Conservation (phyloP, 441 rosid species). For the Gossypium schwendimanii region DNA sequence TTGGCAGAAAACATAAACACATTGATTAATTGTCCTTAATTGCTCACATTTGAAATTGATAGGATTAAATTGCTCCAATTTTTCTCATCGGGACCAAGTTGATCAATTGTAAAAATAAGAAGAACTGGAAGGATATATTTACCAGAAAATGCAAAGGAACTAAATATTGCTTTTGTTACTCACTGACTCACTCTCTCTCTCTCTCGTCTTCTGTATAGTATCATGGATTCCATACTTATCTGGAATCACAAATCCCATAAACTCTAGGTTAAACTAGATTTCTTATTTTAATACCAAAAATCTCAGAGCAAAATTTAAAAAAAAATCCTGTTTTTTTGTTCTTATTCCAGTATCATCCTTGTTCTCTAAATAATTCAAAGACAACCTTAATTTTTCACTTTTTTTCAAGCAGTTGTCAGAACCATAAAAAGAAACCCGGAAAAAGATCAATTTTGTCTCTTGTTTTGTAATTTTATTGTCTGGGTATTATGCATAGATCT, state of each 20-base stretch:
- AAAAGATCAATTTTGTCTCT: not conserved
- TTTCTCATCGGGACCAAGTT: no score
- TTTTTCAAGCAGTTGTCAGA: not conserved
- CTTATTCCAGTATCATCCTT: not conserved
- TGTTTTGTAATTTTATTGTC: not conserved
- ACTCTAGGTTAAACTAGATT: conserved; percentile 38
- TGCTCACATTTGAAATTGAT: no score
- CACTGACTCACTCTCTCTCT: not conserved
- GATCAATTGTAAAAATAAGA: no score
- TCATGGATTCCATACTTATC: conserved; percentile 27
- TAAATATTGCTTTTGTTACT: no score
- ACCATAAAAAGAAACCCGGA: not conserved
- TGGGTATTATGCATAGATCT: conserved; percentile 63
- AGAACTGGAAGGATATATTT: no score
- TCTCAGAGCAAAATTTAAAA: not conserved
- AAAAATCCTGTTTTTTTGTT: no score
- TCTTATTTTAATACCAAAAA: not conserved
- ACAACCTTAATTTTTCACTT: not conserved
- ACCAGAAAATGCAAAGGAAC: no score
- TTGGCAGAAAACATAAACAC: no score
- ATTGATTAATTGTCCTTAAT: no score
- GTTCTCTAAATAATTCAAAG: not conserved
- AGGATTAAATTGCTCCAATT: no score
- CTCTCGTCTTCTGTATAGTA: not conserved
- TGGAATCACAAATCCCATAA: conserved; percentile 22